These are phyloP conservation scores for Atkinsonella hypoxylon DNA, from an alignment of 2,329 filamentous ascomycete species.

Conservation along the genomic window DNA sequence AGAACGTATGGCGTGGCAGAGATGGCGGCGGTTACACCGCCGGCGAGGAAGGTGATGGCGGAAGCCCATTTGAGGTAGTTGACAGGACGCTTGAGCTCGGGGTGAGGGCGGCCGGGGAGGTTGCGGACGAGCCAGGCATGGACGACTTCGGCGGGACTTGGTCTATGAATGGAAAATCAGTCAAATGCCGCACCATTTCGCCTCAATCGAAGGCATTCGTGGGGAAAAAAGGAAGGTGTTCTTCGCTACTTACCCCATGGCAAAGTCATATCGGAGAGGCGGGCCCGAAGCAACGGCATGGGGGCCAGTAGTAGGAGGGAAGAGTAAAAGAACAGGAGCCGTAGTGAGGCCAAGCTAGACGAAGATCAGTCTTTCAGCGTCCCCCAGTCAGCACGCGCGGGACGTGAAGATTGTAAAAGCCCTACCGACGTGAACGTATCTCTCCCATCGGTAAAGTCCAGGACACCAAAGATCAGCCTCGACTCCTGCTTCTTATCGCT, in stretches of 20 bases:
- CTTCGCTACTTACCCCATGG: conserved; percentile 48
- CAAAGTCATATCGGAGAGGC: conserved; percentile 77
- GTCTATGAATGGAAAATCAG: conserved; percentile 33
- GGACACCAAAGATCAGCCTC: conserved; percentile 64
- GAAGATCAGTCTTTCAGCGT: neutral
- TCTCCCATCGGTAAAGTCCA: conserved; percentile 82
- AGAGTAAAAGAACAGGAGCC: conserved; percentile 79
- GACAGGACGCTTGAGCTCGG: conserved; percentile 68
- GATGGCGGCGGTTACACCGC: conserved; percentile 52
- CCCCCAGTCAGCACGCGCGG: neutral
- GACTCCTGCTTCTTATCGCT: conserved; percentile 66
- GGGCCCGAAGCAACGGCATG: conserved; percentile 58
- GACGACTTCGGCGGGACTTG: conserved; percentile 63
- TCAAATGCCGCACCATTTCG: neutral
- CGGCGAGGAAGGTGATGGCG: conserved; percentile 56
- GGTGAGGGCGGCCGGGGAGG: conserved; percentile 66
- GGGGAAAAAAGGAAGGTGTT: too few relatives aligned
- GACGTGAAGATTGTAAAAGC: neutral
- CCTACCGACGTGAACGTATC: conserved; percentile 75
- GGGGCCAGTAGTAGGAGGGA: conserved; percentile 72
- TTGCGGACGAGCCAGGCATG: conserved; percentile 70
- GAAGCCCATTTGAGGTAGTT: conserved; percentile 72
- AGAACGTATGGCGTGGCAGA: conserved; percentile 69
- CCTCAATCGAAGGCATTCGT: too few relatives aligned
- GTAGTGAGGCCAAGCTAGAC: conserved; percentile 80